These are phyloP conservation scores for Pholiota microspora DNA, from an alignment of 768 basidiomycete species.

Conservation along the genomic window DNA sequence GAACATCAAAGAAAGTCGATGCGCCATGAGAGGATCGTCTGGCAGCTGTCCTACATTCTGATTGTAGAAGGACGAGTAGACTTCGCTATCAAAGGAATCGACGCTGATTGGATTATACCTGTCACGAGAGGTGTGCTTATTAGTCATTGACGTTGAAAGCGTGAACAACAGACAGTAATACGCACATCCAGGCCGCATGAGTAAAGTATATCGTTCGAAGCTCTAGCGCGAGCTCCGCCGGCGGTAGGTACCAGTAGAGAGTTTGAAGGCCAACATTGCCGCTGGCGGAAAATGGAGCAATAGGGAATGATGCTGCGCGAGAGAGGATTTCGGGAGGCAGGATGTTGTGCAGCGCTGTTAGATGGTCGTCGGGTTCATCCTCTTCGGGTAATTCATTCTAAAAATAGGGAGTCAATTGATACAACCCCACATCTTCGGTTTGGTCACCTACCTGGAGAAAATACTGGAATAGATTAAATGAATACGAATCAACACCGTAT, in stretches of 20 bases:
- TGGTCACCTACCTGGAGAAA: constrained; percentile 63
- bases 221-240: constrained; percentile 55
- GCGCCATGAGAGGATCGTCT: constrained; percentile 53
- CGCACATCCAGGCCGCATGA: constrained; percentile 70
- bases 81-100: constrained; percentile 58
- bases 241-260: constrained; percentile 71
- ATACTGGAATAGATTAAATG: constrained; percentile 41
- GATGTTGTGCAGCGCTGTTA: constrained; percentile 48
- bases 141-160: neutral
- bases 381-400: constrained; percentile 65
- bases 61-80: constrained; percentile 58
- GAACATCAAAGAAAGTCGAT: constrained; percentile 62
- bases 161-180: constrained; percentile 8
- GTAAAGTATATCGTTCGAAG: constrained; percentile 60
- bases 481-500: constrained; percentile 6
- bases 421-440: neutral
- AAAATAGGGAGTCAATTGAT: constrained; percentile 14
- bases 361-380: constrained; percentile 43
- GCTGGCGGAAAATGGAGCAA: constrained; percentile 40
- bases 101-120: constrained; percentile 70
- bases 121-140: neutral
- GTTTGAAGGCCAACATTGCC: constrained; percentile 50
- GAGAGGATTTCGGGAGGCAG: constrained; percentile 63
- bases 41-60: constrained; percentile 38
- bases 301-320: constrained; percentile 65